These are phyloP conservation scores for Agaricus sinodeliciosus DNA, from an alignment of 768 basidiomycete genomes.

Conservation along the genomic window DNA sequence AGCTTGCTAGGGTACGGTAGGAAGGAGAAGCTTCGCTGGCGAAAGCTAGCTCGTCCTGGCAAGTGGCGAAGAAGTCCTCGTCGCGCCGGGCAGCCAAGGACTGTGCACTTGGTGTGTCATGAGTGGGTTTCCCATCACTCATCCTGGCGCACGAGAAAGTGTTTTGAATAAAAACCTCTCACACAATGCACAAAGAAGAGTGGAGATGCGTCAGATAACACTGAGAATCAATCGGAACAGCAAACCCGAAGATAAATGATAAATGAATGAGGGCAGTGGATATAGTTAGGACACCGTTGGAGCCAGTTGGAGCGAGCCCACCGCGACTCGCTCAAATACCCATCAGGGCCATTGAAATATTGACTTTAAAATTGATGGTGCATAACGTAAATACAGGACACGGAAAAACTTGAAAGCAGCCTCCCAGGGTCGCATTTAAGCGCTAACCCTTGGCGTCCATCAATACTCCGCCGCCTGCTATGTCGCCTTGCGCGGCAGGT, in stretches of 20 bases:
- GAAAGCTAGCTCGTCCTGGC: conserved; percentile 5
- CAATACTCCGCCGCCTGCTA: conserved; percentile 14
- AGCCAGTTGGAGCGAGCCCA: background rate
- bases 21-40: conserved; percentile 26
- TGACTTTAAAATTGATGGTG: background rate
- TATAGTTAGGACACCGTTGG: background rate
- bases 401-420: too few species aligned
- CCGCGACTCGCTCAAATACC: too few species aligned
- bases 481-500: conserved; percentile 7
- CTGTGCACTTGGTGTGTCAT: background rate
- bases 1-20: conserved; percentile 27
- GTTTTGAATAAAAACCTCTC: too few species aligned
- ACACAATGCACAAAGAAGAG: too few species aligned
- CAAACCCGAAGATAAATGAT: too few species aligned
- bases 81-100: background rate
- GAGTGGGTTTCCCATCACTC: background rate
- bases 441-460: background rate
- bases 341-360: too few species aligned
- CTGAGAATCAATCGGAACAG: too few species aligned
- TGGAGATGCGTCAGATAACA: too few species aligned
- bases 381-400: too few species aligned
- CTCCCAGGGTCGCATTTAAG: background rate
- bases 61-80: conserved; percentile 4
- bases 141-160: too few species aligned
- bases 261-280: background rate